Percentiles rank a stretch among this genome's conserved stretches.
Evolutionary conservation across 2,329 filamentous ascomycete genomes (phyloP).

Genomic region (Claviceps lovelessii): DNA sequence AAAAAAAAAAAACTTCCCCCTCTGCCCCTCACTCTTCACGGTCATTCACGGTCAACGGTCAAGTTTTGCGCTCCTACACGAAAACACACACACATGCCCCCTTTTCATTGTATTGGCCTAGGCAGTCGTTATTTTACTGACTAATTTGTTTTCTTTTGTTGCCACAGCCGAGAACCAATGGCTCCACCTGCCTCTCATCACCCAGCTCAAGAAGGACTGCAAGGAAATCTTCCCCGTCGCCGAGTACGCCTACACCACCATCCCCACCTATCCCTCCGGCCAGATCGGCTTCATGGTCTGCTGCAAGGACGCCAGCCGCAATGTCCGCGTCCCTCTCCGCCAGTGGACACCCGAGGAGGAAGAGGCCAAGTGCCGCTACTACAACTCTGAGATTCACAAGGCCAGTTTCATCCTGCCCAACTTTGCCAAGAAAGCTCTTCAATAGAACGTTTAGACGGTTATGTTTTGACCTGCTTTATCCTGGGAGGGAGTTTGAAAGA

Average conservation of each 20-base stretch:
- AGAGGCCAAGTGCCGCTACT: constrained; percentile 87
- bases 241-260: constrained; percentile 98
- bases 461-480: not conserved
- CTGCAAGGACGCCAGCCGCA: constrained; percentile 76
- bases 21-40: too few species aligned
- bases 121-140: constrained; percentile 7
- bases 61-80: not conserved
- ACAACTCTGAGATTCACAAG: constrained; percentile 93
- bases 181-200: constrained; percentile 90
- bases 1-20: not conserved
- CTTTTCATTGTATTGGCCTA: not conserved
- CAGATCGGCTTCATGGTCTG: constrained; percentile 99
- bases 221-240: constrained; percentile 92
- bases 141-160: constrained; percentile 1
- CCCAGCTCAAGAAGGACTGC: constrained; percentile 91
- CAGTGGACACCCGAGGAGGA: constrained; percentile 77
- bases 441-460: constrained; percentile 25
- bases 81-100: not conserved
- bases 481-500: too few species aligned
- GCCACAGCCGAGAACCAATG: constrained; percentile 90
- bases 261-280: constrained; percentile 95
- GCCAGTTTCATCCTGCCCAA: constrained; percentile 86
- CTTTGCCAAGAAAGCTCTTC: constrained; percentile 69
- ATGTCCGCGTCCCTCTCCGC: constrained; percentile 76
- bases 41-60: not conserved